A percentile compares a stretch with the other conserved stretches of the same genome.
phyloP scores from a whole-genome alignment of 1,284 basidiomycete genomes.

The Ustilago cynodontis region DNA sequence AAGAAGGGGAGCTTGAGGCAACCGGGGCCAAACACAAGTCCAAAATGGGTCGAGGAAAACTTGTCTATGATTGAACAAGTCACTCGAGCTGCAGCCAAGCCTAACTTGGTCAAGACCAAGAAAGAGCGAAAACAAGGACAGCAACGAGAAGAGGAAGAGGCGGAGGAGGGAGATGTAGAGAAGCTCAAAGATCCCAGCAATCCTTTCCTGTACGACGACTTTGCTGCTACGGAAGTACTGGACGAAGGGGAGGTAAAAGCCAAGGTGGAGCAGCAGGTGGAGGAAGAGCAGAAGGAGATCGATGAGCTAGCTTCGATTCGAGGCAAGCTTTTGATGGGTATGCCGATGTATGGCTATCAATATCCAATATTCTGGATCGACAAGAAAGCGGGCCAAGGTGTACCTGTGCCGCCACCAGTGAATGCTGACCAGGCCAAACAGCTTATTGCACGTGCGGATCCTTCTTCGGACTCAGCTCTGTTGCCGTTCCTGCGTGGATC shows the following conservation, averaged over 20 bases:
- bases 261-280: neutral
- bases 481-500: conserved; percentile 45
- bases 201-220: conserved; percentile 27
- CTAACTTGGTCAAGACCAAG: conserved; percentile 7
- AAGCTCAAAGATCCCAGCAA: conserved; percentile 31
- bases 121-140: neutral
- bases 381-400: conserved; percentile 27
- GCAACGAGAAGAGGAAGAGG: neutral
- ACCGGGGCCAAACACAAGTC: conserved; percentile 51
- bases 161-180: conserved; percentile 7
- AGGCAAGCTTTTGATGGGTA: conserved; percentile 44
- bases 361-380: conserved; percentile 49
- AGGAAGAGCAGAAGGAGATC: neutral
- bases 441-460: conserved; percentile 7
- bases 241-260: conserved; percentile 13
- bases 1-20: conserved; percentile 41
- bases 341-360: conserved; percentile 50
- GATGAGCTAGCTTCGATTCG: conserved; percentile 11
- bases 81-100: conserved; percentile 4
- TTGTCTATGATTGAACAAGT: conserved; percentile 24
- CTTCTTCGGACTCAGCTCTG: neutral
- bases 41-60: conserved; percentile 46
- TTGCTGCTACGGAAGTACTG: conserved; percentile 13
- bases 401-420: conserved; percentile 10
- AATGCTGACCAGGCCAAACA: conserved; percentile 12